Conservation (phyloP, 192 early-diverging fungal species). For the Pilobolus umbonatus region DNA sequence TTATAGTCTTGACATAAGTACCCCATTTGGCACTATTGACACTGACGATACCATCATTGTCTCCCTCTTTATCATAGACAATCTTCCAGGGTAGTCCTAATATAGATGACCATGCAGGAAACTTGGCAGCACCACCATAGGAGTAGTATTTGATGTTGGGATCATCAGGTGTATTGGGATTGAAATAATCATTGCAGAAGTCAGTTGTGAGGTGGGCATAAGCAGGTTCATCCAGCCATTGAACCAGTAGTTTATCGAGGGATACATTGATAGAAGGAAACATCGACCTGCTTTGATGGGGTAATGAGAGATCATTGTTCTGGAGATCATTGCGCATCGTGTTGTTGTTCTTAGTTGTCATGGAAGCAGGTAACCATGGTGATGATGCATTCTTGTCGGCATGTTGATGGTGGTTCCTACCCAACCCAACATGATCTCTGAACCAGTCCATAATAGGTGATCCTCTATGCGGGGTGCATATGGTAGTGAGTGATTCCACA, state of each 20-base stretch:
- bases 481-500: slow-evolving; percentile 82
- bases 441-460: slow-evolving; percentile 94
- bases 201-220: slow-evolving; percentile 87
- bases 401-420: slow-evolving; percentile 31
- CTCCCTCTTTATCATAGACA: slow-evolving; percentile 73
- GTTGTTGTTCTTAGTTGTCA: background rate
- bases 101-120: slow-evolving; percentile 55
- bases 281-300: background rate
- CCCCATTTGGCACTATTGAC: slow-evolving; percentile 86
- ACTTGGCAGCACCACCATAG: slow-evolving; percentile 69
- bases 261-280: too few relatives aligned
- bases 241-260: slow-evolving; percentile 50
- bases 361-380: background rate
- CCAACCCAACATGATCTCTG: slow-evolving; percentile 81
- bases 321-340: slow-evolving; percentile 14
- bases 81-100: slow-evolving; percentile 78
- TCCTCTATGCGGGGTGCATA: slow-evolving; percentile 94
- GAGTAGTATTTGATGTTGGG: slow-evolving; percentile 74
- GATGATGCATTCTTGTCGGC: background rate
- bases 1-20: slow-evolving; percentile 73
- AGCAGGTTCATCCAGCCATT: slow-evolving; percentile 86
- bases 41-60: slow-evolving; percentile 91
- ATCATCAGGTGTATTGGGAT: slow-evolving; percentile 79
- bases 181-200: slow-evolving; percentile 81
- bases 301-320: background rate